phyloP scores from a whole-genome alignment of 2,329 filamentous ascomycete genomes.

The Ascochyta koolunga region DNA sequence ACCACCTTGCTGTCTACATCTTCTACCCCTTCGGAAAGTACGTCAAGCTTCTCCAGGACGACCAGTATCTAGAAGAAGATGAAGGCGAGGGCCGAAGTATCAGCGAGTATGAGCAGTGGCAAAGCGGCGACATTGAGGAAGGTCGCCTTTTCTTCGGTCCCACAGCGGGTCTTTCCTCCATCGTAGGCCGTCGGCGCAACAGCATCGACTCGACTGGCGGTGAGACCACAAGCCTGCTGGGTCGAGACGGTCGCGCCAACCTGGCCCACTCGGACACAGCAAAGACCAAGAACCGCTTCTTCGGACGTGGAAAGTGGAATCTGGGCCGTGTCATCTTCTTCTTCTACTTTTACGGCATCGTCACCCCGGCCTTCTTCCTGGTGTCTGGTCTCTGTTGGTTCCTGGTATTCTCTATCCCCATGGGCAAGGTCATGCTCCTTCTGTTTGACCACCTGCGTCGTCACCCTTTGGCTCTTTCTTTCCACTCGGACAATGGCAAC shows the following conservation, averaged over 20 bases:
- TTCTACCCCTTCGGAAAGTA: slow-evolving; percentile 98
- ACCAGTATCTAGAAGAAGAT: slow-evolving; percentile 92
- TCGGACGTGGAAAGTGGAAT: slow-evolving; percentile 95
- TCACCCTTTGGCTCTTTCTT: slow-evolving; percentile 89
- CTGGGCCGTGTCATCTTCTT: slow-evolving; percentile 95
- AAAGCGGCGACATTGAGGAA: slow-evolving; percentile 94
- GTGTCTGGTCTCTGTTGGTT: slow-evolving; percentile 94
- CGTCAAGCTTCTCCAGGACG: slow-evolving; percentile 90
- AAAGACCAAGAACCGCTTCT: slow-evolving; percentile 78
- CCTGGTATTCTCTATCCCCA: slow-evolving; percentile 95
- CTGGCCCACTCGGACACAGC: slow-evolving; percentile 46
- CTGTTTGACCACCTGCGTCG: slow-evolving; percentile 90
- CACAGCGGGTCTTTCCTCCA: slow-evolving; percentile 68
- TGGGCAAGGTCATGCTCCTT: slow-evolving; percentile 93
- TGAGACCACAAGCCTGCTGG: slow-evolving; percentile 89
- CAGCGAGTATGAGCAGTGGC: slow-evolving; percentile 98
- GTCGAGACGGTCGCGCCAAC: slow-evolving; percentile 63
- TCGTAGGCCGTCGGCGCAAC: slow-evolving; percentile 83
- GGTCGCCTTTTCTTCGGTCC: slow-evolving; percentile 96
- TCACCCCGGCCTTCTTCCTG: slow-evolving; percentile 83
- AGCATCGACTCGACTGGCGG: slow-evolving; percentile 87
- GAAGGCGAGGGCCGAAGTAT: slow-evolving; percentile 95
- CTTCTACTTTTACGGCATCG: slow-evolving; percentile 90
- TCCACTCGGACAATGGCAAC: slow-evolving; percentile 83
- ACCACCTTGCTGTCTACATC: slow-evolving; percentile 82